phyloP scores from a whole-genome alignment of 2,329 filamentous ascomycete species.

The Penicillium concentricum region DNA sequence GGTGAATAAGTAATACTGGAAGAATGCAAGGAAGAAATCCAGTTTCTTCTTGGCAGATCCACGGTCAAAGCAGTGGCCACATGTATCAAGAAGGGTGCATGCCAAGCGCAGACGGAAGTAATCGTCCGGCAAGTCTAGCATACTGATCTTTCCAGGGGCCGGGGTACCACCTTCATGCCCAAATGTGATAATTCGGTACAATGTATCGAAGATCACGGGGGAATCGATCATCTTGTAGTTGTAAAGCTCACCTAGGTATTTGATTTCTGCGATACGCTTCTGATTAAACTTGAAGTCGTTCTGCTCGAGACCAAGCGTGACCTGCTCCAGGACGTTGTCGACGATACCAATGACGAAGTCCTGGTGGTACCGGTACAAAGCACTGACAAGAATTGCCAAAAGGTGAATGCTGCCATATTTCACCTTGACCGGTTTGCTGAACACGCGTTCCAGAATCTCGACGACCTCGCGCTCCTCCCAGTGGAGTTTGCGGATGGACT shows the following conservation, averaged over 20 bases:
- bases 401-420: constrained; percentile 97
- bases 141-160: constrained; percentile 71
- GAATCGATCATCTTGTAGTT: constrained; percentile 98
- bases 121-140: constrained; percentile 85
- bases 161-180: constrained; percentile 83
- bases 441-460: constrained; percentile 78
- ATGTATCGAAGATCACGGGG: constrained; percentile 87
- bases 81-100: constrained; percentile 87
- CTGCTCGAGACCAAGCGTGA: constrained; percentile 83
- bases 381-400: constrained; percentile 82
- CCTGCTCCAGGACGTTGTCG: constrained; percentile 85
- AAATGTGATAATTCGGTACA: constrained; percentile 93
- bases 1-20: constrained; percentile 89
- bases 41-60: constrained; percentile 94
- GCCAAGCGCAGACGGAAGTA: constrained; percentile 93
- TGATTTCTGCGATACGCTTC: constrained; percentile 88
- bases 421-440: constrained; percentile 93
- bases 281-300: constrained; percentile 99
- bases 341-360: constrained; percentile 88
- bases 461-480: constrained; percentile 95
- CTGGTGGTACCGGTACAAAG: constrained; percentile 87
- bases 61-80: constrained; percentile 92
- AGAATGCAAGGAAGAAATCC: constrained; percentile 94
- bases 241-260: constrained; percentile 94
- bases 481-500: constrained; percentile 90